Base-by-base conservation (phyloP, 768 basidiomycete species). In the Sporobolomyces pararoseus region DNA sequence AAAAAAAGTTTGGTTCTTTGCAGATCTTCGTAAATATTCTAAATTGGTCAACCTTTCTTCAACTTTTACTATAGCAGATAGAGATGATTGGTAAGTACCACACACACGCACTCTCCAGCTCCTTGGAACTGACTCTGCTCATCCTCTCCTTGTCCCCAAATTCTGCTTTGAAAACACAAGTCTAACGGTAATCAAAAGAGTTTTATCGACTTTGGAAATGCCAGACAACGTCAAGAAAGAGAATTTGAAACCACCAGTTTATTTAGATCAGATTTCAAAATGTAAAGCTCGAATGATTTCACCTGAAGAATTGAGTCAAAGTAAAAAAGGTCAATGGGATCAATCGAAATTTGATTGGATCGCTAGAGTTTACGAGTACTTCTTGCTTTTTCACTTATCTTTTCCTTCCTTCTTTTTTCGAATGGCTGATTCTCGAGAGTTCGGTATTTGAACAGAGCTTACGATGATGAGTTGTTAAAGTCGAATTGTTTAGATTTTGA, bases 401-500 rank as follows among this genome's bases (percentile, higher is more conserved):
- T 10, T 34, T 19, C 13, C 23, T 7, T n/a, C 51, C 67, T 29
- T 13, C 84, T 7, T 84, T 82, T 2, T 12, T 25, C 49, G 3
- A 25, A 58, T 6, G 46, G 46, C 13, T 47, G 46, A 23, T 14
- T 47, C n/a, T n/a, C n/a, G 46, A 47, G 46, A 23, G 46, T 47
- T 47, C 9, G 39, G 17, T 42, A 17, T 9, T 42, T 17, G 39
- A 42, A 21, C n/a, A 81, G 82, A 23, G 83, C 85, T 16, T 93
- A 95, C 78, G 85, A 90, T 74, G 81, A 80, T 10, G 80, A 81
- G 16, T 81, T 93, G 34, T 80, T 83, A 52, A 80, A 81, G 34
- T 85, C 83, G 70, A 90, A 90, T 74, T 85, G 87, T 37, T 80
- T 95, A 16, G 92, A 95, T 79, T 95, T 93, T 73, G 92, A 95